Conservation (phyloP, 306 rosid genomes). For the Macrotyloma uniflorum region DNA sequence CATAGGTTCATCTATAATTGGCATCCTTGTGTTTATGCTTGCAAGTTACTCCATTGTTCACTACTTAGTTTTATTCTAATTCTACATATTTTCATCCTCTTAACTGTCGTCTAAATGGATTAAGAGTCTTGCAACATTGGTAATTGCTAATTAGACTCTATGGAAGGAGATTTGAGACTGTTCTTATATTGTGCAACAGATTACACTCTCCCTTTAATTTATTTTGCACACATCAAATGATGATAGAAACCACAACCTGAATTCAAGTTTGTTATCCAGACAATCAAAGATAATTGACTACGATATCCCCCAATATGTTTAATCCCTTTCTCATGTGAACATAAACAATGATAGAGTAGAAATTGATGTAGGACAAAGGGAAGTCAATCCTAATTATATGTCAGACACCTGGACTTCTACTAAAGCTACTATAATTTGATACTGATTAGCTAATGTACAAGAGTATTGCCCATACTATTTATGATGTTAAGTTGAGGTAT, state of each 20-base stretch:
- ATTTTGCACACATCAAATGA: not conserved
- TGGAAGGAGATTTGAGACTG: not conserved
- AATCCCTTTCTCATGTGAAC: too few species aligned
- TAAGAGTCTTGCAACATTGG: not conserved
- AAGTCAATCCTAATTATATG: not conserved
- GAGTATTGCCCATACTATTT: not conserved
- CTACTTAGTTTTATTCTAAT: not conserved
- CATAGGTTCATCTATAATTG: not conserved
- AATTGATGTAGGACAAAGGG: not conserved
- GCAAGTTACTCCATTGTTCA: not conserved
- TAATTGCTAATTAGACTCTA: not conserved
- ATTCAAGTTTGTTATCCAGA: not conserved
- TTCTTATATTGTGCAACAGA: too few species aligned
- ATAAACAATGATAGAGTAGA: slow-evolving; percentile 11
- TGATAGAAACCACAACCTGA: slow-evolving; percentile 1
- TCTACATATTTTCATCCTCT: not conserved
- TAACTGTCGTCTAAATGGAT: not conserved
- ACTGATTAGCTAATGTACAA: not conserved
- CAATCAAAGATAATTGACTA: not conserved
- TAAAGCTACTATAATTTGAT: not conserved
- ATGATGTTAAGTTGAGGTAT: too few species aligned
- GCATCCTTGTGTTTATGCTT: not conserved
- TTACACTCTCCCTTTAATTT: too few species aligned
- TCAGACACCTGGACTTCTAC: not conserved
- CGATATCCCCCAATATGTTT: too few species aligned